phyloP scores from a whole-genome alignment of 2,329 filamentous ascomycete genomes.

The Ophiostoma quercus region DNA sequence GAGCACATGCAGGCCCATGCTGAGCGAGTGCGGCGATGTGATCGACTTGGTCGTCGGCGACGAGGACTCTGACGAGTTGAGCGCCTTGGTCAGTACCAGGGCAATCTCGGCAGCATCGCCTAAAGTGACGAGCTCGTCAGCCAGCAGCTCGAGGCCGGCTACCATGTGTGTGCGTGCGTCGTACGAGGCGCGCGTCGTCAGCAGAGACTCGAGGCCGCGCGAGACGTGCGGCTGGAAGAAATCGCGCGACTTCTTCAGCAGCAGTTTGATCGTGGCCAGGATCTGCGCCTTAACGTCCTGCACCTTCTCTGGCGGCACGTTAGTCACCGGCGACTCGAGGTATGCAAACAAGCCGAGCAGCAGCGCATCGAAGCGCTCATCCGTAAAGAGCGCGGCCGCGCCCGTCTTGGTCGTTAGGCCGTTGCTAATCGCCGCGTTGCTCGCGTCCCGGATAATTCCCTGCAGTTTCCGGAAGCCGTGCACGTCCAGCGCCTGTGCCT shows the following conservation, averaged over 20 bases:
- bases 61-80: conserved; percentile 40
- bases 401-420: conserved; percentile 17
- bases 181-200: conserved; percentile 60
- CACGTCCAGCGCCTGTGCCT: conserved; percentile 66
- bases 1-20: conserved; percentile 60
- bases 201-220: conserved; percentile 60
- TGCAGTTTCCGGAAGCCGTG: conserved; percentile 77
- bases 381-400: conserved; percentile 49
- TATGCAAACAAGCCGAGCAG: conserved; percentile 65
- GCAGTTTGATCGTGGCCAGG: conserved; percentile 65
- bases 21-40: conserved; percentile 45
- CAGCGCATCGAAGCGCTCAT: conserved; percentile 64
- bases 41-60: background rate
- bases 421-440: conserved; percentile 17
- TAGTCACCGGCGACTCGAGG: conserved; percentile 56
- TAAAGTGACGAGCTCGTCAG: conserved; percentile 63
- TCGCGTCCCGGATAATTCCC: conserved; percentile 59
- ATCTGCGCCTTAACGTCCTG: conserved; percentile 71
- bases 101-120: conserved; percentile 59
- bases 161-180: conserved; percentile 67
- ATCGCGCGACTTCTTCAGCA: conserved; percentile 62
- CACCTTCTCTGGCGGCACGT: conserved; percentile 56
- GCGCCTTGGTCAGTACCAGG: conserved; percentile 47
- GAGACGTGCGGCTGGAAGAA: conserved; percentile 63
- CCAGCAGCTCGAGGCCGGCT: conserved; percentile 66